A percentile compares a stretch with the other conserved stretches of the same genome.
Conservation (phyloP, 2,329 filamentous ascomycete species). For the Ophiostoma tasmaniense region DNA sequence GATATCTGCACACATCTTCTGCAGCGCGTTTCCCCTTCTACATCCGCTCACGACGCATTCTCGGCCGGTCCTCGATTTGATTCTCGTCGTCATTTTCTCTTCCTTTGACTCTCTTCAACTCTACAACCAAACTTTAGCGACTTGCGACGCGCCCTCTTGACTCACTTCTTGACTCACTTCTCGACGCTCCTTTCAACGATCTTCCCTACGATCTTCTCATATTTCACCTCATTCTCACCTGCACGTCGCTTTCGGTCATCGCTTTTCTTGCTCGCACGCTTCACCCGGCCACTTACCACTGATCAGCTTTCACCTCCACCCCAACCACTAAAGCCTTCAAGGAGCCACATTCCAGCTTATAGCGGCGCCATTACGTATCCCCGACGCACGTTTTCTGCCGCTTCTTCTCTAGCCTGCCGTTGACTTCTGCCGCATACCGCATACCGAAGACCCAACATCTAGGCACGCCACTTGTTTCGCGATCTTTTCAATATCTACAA, state of each 20-base stretch:
- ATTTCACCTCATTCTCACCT: background rate
- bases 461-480: background rate
- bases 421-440: background rate
- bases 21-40: background rate
- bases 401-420: conserved; percentile 4
- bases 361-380: background rate
- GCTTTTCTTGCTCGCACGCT: background rate
- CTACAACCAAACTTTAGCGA: background rate
- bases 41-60: background rate
- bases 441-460: background rate
- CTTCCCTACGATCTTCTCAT: background rate
- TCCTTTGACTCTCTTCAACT: background rate
- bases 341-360: background rate
- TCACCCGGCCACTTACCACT: background rate
- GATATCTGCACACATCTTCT: background rate
- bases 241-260: background rate
- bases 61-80: background rate
- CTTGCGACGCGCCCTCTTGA: background rate
- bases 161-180: background rate
- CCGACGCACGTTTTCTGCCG: background rate
- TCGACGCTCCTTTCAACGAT: background rate
- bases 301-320: background rate
- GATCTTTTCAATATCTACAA: background rate
- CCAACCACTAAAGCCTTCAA: background rate
- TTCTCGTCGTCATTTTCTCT: background rate